Evolutionary conservation across 345 rosid species (phyloP).

Genomic region (Physaria fendleri): DNA sequence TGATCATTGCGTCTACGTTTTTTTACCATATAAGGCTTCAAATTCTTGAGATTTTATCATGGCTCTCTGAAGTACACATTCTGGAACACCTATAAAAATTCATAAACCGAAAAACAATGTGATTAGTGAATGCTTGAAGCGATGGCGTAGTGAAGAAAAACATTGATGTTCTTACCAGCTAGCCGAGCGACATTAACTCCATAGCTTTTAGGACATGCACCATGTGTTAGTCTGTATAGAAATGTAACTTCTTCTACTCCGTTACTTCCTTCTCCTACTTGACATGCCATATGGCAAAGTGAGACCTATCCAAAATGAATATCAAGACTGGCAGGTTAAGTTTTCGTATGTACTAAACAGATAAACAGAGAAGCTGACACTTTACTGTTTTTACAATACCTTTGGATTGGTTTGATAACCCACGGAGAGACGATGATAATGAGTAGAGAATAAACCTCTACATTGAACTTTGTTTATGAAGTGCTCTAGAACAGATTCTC

Average conservation of each 20-base stretch:
- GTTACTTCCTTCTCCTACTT: constrained; percentile 58
- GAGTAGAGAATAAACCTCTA: constrained; percentile 94
- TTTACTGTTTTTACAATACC: constrained; percentile 23
- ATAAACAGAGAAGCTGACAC: not conserved
- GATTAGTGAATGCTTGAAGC: not conserved
- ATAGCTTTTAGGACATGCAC: constrained; percentile 95
- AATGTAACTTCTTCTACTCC: constrained; percentile 85
- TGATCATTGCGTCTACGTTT: constrained; percentile 19
- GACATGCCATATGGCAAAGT: constrained; percentile 89
- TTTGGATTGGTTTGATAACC: constrained; percentile 59
- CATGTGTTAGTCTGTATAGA: constrained; percentile 71
- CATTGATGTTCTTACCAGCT: constrained; percentile 52
- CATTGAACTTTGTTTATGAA: constrained; percentile 71
- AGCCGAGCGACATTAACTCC: constrained; percentile 95
- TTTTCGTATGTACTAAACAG: not conserved
- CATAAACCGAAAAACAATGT: not conserved
- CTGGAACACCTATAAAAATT: constrained; percentile 65
- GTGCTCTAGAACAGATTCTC: constrained; percentile 91
- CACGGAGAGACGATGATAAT: constrained; percentile 82
- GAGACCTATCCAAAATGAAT: constrained; percentile 58
- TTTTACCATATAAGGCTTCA: constrained; percentile 51
- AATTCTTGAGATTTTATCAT: constrained; percentile 63
- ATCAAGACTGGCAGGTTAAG: not conserved
- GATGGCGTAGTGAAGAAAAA: not conserved
- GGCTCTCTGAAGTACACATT: constrained; percentile 55